Percentiles rank a stretch among this genome's conserved stretches.
Conservation (phyloP, 441 rosid genomes). For the Omphalea diandra region DNA sequence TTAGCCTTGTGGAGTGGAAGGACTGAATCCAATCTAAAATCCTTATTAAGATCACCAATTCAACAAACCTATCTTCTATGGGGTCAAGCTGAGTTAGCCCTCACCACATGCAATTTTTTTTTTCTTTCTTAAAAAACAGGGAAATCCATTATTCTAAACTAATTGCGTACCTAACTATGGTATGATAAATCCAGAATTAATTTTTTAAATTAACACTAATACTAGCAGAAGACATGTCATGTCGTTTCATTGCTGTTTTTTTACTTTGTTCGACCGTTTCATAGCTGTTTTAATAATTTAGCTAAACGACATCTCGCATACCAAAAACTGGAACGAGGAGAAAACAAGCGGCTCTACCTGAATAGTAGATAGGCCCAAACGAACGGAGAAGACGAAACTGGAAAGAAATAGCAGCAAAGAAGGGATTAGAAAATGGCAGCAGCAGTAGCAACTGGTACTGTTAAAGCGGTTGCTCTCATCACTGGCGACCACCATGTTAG, state of each 20-base stretch:
- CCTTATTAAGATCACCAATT: background rate
- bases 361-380: conserved; percentile 14
- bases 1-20: background rate
- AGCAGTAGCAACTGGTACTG: conserved; percentile 34
- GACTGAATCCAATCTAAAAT: background rate
- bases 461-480: conserved; percentile 84
- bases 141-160: background rate
- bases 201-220: no score
- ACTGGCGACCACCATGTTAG: conserved; percentile 57
- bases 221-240: background rate
- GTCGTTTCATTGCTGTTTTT: no score
- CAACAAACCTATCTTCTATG: background rate
- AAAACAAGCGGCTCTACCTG: background rate
- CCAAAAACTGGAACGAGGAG: background rate
- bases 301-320: no score
- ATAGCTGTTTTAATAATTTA: no score
- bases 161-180: background rate
- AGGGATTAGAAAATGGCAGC: conserved; percentile 41
- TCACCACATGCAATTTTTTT: background rate
- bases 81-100: background rate
- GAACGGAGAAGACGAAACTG: no score
- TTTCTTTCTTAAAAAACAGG: background rate
- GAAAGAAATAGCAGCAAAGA: background rate
- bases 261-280: no score
- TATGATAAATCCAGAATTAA: no score